Conservation (phyloP, 768 basidiomycete genomes). For the Leccinum broughii region DNA sequence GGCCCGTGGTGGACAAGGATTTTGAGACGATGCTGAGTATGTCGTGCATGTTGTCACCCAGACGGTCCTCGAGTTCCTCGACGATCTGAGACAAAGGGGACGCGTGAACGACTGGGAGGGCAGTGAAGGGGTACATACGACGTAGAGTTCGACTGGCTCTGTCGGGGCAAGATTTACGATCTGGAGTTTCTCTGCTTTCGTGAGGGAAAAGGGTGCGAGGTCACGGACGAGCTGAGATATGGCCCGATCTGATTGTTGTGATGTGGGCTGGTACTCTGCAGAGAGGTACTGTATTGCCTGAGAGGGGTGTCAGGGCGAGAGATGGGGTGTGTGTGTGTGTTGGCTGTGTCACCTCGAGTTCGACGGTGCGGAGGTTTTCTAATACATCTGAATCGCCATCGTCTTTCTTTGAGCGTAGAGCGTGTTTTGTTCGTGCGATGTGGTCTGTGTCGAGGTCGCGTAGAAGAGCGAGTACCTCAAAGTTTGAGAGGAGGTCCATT, state of each 20-base stretch:
- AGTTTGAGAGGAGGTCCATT: constrained; percentile 74
- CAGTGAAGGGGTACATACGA: constrained; percentile 52
- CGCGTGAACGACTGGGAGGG: background rate
- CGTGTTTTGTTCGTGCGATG: constrained; percentile 65
- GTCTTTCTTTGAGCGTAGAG: constrained; percentile 74
- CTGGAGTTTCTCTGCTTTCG: constrained; percentile 91
- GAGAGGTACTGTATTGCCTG: constrained; percentile 88
- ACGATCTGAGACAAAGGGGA: constrained; percentile 62
- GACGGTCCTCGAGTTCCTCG: constrained; percentile 86
- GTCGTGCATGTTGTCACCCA: constrained; percentile 67
- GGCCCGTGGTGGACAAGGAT: constrained; percentile 32
- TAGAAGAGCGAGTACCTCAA: constrained; percentile 79
- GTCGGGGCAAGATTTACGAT: constrained; percentile 89
- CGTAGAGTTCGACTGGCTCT: constrained; percentile 82
- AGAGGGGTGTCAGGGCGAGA: background rate
- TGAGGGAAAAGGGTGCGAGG: constrained; percentile 69
- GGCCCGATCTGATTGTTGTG: constrained; percentile 60
- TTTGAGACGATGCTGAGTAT: constrained; percentile 59
- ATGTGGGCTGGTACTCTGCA: constrained; percentile 69
- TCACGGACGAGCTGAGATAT: constrained; percentile 66
- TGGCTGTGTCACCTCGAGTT: constrained; percentile 57
- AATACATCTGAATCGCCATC: constrained; percentile 59
- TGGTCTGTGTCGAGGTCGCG: constrained; percentile 76
- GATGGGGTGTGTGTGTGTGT: background rate
- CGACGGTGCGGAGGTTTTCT: constrained; percentile 82